phyloP scores from a whole-genome alignment of 2,329 filamentous ascomycete genomes.

The Coniochaeta ligniaria region DNA sequence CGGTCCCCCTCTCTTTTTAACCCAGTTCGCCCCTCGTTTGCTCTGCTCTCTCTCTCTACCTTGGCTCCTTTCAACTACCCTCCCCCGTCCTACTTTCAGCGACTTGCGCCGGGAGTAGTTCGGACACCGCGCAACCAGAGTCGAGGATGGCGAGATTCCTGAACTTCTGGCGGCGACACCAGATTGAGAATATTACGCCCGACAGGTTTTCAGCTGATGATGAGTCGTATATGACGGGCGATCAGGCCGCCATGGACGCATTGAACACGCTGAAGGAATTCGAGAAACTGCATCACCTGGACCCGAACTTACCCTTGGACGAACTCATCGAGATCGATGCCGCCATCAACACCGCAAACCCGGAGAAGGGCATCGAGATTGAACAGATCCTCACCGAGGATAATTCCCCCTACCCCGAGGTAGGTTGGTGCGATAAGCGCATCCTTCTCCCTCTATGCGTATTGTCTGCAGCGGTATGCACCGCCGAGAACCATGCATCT shows the following conservation, averaged over 20 bases:
- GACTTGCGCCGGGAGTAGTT: slow-evolving; percentile 3
- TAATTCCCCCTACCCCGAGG: slow-evolving; percentile 61
- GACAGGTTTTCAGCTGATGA: slow-evolving; percentile 9
- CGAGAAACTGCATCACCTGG: slow-evolving; percentile 54
- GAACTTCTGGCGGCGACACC: slow-evolving; percentile 14
- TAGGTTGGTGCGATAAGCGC: slow-evolving; percentile 20
- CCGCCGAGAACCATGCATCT: not conserved
- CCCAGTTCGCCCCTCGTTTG: not conserved
- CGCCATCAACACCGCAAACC: slow-evolving; percentile 45
- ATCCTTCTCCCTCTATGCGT: not conserved
- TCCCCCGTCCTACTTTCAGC: not conserved
- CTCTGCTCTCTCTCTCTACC: not conserved
- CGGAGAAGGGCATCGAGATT: slow-evolving; percentile 48
- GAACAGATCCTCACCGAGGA: slow-evolving; percentile 54
- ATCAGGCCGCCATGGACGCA: slow-evolving; percentile 31
- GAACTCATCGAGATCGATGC: slow-evolving; percentile 54
- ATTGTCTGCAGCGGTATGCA: not conserved
- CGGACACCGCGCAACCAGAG: slow-evolving; percentile 9
- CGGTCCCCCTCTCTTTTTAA: slow-evolving; percentile 1
- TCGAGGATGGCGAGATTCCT: slow-evolving; percentile 11
- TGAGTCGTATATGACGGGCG: slow-evolving; percentile 20
- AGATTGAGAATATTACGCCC: slow-evolving; percentile 12
- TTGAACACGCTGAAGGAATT: slow-evolving; percentile 45
- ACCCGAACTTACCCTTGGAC: slow-evolving; percentile 58
- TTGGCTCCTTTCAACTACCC: not conserved